These are phyloP conservation scores for Penicillium palitans DNA, from an alignment of 2,329 filamentous ascomycete genomes.

Conservation along the genomic window DNA sequence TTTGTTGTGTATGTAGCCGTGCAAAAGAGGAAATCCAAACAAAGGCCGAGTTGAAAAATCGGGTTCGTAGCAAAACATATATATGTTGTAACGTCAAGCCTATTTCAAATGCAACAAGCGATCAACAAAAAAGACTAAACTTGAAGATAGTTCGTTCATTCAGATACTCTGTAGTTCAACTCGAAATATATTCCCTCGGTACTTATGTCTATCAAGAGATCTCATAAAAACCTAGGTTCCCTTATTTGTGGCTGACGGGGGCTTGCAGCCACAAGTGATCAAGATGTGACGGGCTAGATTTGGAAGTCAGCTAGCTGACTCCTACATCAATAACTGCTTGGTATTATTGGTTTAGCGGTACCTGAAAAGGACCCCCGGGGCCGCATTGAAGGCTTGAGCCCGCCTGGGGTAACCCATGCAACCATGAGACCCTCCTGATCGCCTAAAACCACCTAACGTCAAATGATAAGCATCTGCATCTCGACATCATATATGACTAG, in stretches of 20 bases:
- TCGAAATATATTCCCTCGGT: background rate
- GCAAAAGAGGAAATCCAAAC: background rate
- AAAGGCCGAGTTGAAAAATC: background rate
- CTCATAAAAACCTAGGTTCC: background rate
- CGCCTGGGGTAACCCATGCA: slow-evolving; percentile 4
- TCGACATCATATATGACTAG: background rate
- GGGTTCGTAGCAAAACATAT: background rate
- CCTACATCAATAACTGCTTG: slow-evolving; percentile 1
- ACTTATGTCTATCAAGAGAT: background rate
- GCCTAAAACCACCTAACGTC: background rate
- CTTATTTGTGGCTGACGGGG: slow-evolving; percentile 1
- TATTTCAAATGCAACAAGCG: background rate
- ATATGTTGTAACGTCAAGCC: background rate
- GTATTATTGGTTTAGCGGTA: slow-evolving; percentile 1
- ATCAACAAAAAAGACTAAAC: background rate
- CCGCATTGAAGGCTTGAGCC: slow-evolving; percentile 4
- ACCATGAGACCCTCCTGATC: background rate
- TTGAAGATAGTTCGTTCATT: background rate
- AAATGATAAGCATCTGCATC: background rate
- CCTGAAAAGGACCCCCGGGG: slow-evolving; percentile 1
- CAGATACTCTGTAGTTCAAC: background rate
- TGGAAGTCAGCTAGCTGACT: background rate
- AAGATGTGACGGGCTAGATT: slow-evolving; percentile 4
- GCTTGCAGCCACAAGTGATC: background rate
- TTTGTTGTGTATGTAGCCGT: background rate